Evolutionary conservation across 2,329 filamentous ascomycete genomes (phyloP), one percentile per base, ranked within the genome.

Genomic region (Trichophyton benhamiae): DNA sequence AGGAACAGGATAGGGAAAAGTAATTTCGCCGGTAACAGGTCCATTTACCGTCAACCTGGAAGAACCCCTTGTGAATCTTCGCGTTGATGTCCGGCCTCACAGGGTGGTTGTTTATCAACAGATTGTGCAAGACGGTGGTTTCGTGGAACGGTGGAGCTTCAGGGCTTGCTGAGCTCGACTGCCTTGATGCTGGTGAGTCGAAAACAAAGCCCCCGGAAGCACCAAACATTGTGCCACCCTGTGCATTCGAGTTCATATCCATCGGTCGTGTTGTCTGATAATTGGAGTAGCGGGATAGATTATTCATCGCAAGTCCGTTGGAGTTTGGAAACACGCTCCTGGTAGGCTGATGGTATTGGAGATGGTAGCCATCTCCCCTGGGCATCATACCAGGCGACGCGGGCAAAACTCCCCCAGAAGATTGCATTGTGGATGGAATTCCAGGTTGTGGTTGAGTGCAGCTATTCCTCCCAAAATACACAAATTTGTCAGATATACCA

Each of bases 21-120:
- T 96, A 96, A 72, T 96, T 96, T 49, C 91, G 82, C 38, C 91
- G 82, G 71, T 96, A 96, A 75, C 91, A 95, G 0, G 91, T 96
- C 90, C 90, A 96, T 67, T 91, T 89, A 17, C 83, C 80, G 61
- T 95, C 91, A 2, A 82, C 82, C 41, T 85, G 78, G 71, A 96
- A 95, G 75, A 95, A 95, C 0, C 91, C 91, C 68, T 95, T 95
- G 72, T 95, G 89, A 63, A 95, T 90, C 68, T 84, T 87, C 41
- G 88, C 89, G 33, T 86, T 80, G 65, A 96, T 88, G 13, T 88
- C 86, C 20, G 88, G 81, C 65, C 85, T 86, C 66, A 94, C 80
- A 49, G 74, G 62, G 13, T 64, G 72, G 30, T 66, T 69, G 9
- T 67, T 69, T 8, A 71, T 71, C 36, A 75, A 64, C 27, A 78